Evolutionary conservation across 163 green algal species (phyloP).

Genomic region (Scenedesmus sp.): DNA sequence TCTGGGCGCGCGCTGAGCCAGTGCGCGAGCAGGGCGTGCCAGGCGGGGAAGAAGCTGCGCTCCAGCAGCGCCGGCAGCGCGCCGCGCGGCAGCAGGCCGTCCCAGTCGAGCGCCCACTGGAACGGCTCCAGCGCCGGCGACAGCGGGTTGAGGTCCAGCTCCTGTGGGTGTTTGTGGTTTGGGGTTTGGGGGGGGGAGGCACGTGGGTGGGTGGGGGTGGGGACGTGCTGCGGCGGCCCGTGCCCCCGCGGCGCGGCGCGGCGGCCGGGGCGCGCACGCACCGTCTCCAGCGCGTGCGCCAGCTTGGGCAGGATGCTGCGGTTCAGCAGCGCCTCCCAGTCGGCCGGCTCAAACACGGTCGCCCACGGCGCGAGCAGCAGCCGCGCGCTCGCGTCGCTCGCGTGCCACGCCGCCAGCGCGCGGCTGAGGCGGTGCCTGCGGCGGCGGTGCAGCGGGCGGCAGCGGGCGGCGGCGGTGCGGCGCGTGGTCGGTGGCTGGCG

Average conservation of each 20-base stretch:
- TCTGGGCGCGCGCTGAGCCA: slow-evolving; percentile 84
- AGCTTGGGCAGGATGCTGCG: slow-evolving; percentile 92
- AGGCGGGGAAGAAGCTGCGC: slow-evolving; percentile 90
- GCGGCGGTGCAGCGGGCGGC: neutral
- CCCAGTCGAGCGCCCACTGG: slow-evolving; percentile 85
- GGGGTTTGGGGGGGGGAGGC: no score
- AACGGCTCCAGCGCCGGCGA: slow-evolving; percentile 81
- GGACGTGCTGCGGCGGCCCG: no score
- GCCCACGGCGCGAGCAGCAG: slow-evolving; percentile 93
- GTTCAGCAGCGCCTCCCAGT: slow-evolving; percentile 85
- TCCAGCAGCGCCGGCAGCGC: slow-evolving; percentile 84
- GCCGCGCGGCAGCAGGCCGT: slow-evolving; percentile 61
- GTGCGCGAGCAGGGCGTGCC: slow-evolving; percentile 81
- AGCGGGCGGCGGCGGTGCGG: neutral
- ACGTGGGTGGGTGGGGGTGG: no score
- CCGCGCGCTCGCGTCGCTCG: slow-evolving; percentile 53
- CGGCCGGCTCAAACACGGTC: slow-evolving; percentile 79
- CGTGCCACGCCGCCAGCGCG: slow-evolving; percentile 77
- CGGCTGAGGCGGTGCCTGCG: slow-evolving; percentile 25
- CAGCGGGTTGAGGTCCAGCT: slow-evolving; percentile 79
- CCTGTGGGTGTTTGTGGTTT: slow-evolving; percentile 17
- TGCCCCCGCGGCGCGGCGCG: no score
- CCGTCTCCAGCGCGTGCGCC: slow-evolving; percentile 65
- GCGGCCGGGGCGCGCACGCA: no score
- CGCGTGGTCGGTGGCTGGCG: neutral